phyloP scores from a whole-genome alignment of 2,329 filamentous ascomycete species.

The Pseudocercospora musae region DNA sequence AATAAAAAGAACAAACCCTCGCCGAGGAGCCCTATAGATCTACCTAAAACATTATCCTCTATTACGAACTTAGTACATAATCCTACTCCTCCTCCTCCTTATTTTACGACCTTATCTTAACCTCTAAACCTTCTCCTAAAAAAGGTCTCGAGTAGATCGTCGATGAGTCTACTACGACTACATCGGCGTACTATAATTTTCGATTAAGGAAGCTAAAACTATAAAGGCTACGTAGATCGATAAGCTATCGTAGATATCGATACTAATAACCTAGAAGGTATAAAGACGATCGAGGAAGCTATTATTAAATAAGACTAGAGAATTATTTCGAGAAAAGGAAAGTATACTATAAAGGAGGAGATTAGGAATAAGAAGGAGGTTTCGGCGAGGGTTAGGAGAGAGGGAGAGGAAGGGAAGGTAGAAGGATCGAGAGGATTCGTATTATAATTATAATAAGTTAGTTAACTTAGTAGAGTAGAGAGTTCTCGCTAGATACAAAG shows the following conservation, averaged over 20 bases:
- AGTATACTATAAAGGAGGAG: constrained; percentile 17
- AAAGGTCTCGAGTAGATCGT: background rate
- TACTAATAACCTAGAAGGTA: no score
- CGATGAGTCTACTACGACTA: constrained; percentile 9
- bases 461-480: no score
- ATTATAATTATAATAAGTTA: no score
- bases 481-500: no score
- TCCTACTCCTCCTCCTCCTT: constrained; percentile 9
- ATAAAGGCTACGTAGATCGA: constrained; percentile 4
- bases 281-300: constrained; percentile 9
- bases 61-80: constrained; percentile 9
- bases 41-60: background rate
- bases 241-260: no score
- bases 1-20: no score
- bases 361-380: constrained; percentile 39
- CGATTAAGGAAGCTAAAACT: constrained; percentile 3
- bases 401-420: background rate
- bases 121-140: background rate
- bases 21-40: no score
- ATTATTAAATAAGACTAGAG: constrained; percentile 5
- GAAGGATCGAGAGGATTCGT: background rate
- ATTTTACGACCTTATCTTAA: constrained; percentile 12
- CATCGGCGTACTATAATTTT: constrained; percentile 17
- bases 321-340: constrained; percentile 19
- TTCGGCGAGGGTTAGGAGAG: constrained; percentile 1